These are phyloP conservation scores for Truncatella angustata DNA, from an alignment of 2,329 filamentous ascomycete species.

Conservation along the genomic window DNA sequence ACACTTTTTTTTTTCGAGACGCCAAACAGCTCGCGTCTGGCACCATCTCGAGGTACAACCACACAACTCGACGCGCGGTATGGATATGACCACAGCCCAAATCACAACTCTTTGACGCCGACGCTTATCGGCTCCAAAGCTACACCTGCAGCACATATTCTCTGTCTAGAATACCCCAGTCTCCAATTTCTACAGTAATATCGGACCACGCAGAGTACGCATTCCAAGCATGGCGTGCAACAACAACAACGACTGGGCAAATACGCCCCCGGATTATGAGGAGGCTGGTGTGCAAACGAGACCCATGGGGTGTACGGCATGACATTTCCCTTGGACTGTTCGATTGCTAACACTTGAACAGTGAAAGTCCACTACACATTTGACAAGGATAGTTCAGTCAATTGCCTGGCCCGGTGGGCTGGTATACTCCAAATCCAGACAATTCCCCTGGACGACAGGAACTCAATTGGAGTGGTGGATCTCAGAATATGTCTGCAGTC, in stretches of 20 bases:
- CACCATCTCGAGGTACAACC: neutral
- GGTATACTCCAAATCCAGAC: constrained; percentile 78
- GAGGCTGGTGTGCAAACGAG: constrained; percentile 56
- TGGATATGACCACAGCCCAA: neutral
- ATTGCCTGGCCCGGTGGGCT: constrained; percentile 84
- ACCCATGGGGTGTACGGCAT: constrained; percentile 64
- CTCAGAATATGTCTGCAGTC: constrained; percentile 84
- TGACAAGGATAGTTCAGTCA: constrained; percentile 82
- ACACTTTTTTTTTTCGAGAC: neutral
- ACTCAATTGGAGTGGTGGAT: constrained; percentile 83
- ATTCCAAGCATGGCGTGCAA: constrained; percentile 22
- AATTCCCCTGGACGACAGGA: constrained; percentile 74
- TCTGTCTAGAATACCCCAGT: neutral
- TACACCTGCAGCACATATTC: too few relatives aligned
- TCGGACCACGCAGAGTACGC: neutral
- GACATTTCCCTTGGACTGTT: neutral
- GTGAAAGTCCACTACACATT: constrained; percentile 98
- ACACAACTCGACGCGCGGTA: constrained; percentile 3
- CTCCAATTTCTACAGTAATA: too few relatives aligned
- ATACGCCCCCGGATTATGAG: constrained; percentile 28
- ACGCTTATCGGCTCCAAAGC: neutral
- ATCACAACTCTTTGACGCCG: neutral
- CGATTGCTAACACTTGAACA: constrained; percentile 36
- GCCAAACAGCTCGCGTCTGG: neutral
- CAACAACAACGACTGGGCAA: constrained; percentile 22